Conservation (phyloP, 1,284 basidiomycete genomes). For the Fomitopsis pinicola region DNA sequence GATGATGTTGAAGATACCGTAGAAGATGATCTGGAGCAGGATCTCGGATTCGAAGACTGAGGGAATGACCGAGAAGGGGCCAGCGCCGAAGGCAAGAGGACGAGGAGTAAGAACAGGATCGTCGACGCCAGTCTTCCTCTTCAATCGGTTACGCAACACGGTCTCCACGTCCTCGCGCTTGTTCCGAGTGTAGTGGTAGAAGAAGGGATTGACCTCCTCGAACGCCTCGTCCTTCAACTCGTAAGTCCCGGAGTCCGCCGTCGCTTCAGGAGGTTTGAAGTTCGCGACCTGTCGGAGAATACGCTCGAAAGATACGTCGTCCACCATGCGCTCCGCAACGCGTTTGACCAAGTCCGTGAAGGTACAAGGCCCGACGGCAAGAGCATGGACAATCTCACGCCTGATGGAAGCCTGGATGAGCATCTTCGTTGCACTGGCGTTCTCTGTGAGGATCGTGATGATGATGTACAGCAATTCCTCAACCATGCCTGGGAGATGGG, state of each 20-base stretch:
- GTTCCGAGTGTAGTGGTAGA: constrained; percentile 94
- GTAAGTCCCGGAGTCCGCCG: constrained; percentile 81
- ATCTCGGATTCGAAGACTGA: constrained; percentile 62
- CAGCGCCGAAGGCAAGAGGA: constrained; percentile 56
- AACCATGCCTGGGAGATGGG: constrained; percentile 80
- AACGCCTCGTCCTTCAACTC: constrained; percentile 83
- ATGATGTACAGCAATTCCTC: constrained; percentile 91
- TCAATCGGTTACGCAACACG: constrained; percentile 65
- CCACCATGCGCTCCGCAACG: constrained; percentile 86
- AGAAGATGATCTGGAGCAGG: constrained; percentile 76
- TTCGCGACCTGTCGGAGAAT: constrained; percentile 78
- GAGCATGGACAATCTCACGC: constrained; percentile 87
- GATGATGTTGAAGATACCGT: constrained; percentile 67
- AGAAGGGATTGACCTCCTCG: constrained; percentile 92
- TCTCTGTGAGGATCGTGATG: constrained; percentile 85
- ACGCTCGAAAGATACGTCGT: constrained; percentile 82
- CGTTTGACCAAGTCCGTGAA: constrained; percentile 93
- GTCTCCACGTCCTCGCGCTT: constrained; percentile 92
- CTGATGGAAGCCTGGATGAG: constrained; percentile 65
- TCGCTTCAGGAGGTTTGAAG: constrained; percentile 80
- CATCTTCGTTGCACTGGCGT: constrained; percentile 72
- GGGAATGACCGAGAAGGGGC: constrained; percentile 64
- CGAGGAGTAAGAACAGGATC: constrained; percentile 78
- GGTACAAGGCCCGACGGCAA: constrained; percentile 84
- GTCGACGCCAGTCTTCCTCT: constrained; percentile 56